These are phyloP conservation scores for Talaromyces albobiverticillius DNA, from an alignment of 2,329 filamentous ascomycete genomes.

Conservation along the genomic window DNA sequence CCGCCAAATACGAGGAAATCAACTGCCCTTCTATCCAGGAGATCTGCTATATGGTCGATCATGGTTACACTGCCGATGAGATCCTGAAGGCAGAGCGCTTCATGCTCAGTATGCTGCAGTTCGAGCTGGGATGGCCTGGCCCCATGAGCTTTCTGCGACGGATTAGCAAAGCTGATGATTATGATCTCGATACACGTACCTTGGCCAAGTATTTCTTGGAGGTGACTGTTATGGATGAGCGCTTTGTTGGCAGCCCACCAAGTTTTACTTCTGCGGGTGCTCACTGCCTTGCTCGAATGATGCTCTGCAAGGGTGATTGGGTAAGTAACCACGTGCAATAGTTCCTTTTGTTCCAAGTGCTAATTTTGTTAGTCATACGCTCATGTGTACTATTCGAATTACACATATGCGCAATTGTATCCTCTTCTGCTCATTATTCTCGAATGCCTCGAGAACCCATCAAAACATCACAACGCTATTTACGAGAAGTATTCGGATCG, in stretches of 20 bases:
- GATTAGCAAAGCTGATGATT: conserved; percentile 98
- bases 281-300: conserved; percentile 83
- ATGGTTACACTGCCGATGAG: conserved; percentile 83
- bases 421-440: conserved; percentile 74
- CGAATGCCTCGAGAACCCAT: conserved; percentile 80
- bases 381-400: conserved; percentile 90
- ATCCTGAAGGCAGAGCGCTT: conserved; percentile 96
- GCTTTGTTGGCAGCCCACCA: conserved; percentile 85
- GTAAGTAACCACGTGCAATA: conserved; percentile 53
- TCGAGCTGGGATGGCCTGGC: conserved; percentile 96
- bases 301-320: conserved; percentile 91
- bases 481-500: conserved; percentile 90
- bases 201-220: conserved; percentile 98
- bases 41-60: conserved; percentile 98
- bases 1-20: conserved; percentile 98
- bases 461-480: conserved; percentile 78
- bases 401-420: conserved; percentile 81
- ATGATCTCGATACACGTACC: conserved; percentile 91
- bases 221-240: conserved; percentile 95
- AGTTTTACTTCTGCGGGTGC: conserved; percentile 89
- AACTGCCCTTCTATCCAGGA: conserved; percentile 93
- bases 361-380: conserved; percentile 61
- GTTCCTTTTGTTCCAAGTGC: neutral
- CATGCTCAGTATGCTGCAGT: conserved; percentile 95
- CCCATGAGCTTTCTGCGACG: conserved; percentile 97